Percentiles rank a stretch among this genome's conserved stretches.
Evolutionary conservation across 306 rosid species (phyloP).

Genomic region (Cicer bijugum): DNA sequence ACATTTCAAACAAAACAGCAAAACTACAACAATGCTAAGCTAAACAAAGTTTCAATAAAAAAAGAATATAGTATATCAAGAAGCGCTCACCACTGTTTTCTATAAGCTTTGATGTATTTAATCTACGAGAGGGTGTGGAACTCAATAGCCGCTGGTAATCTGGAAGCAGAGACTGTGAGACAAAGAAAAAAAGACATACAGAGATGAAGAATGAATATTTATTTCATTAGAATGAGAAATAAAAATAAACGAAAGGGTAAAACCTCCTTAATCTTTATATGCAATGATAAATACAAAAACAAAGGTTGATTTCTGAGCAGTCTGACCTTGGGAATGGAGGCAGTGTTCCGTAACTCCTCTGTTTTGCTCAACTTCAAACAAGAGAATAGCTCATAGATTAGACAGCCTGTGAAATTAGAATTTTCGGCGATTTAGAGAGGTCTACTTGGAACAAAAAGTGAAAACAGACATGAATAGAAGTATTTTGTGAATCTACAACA

Average conservation of each 20-base stretch:
- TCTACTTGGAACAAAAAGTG: neutral
- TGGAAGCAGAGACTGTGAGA: conserved; percentile 93
- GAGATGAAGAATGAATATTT: conserved; percentile 59
- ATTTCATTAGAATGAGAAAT: conserved; percentile 42
- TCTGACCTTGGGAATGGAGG: conserved; percentile 89
- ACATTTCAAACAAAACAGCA: conserved; percentile 27
- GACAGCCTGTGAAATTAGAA: conserved; percentile 71
- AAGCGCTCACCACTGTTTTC: conserved; percentile 87
- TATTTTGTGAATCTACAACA: conserved; percentile 34
- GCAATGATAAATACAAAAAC: conserved; percentile 22
- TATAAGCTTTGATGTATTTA: conserved; percentile 92
- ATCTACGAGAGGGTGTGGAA: conserved; percentile 90
- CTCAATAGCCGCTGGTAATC: conserved; percentile 98
- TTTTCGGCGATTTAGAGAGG: conserved; percentile 36
- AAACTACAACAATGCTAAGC: conserved; percentile 26
- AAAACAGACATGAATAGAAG: conserved; percentile 27
- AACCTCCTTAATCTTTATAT: conserved; percentile 26
- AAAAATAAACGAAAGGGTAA: conserved; percentile 43
- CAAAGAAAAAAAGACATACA: conserved; percentile 51
- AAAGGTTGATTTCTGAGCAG: conserved; percentile 23
- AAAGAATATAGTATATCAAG: conserved; percentile 24
- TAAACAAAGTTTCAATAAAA: conserved; percentile 30
- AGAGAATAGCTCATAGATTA: conserved; percentile 92
- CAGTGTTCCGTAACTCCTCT: conserved; percentile 91
- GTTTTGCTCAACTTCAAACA: conserved; percentile 84